These are phyloP conservation scores for Neonectria neomacrospora DNA, from an alignment of 2,329 filamentous ascomycete species.

Conservation along the genomic window DNA sequence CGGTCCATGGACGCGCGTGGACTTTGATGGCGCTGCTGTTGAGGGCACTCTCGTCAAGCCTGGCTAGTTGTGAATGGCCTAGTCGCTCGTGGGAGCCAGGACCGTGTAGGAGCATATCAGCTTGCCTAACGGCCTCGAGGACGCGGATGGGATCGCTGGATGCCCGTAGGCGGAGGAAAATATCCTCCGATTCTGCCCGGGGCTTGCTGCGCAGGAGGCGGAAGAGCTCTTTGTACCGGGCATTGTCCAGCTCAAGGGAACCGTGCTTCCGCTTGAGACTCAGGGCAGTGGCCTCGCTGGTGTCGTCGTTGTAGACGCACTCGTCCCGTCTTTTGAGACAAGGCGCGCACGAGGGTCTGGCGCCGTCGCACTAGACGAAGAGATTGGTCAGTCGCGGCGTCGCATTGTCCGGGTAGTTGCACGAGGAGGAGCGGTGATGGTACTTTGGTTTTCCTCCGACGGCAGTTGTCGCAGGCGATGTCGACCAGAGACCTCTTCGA, in stretches of 20 bases:
- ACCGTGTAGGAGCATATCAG: neutral
- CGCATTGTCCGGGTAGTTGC: neutral
- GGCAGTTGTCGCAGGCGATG: conserved; percentile 1
- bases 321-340: conserved; percentile 1
- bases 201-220: neutral
- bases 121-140: neutral
- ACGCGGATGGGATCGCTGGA: neutral
- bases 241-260: neutral
- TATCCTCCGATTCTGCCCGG: neutral
- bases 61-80: neutral
- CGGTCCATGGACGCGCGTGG: conserved; percentile 5
- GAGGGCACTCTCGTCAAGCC: neutral
- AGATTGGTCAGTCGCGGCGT: neutral
- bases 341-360: neutral
- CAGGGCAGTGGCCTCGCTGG: neutral
- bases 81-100: neutral
- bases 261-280: neutral
- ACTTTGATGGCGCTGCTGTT: conserved; percentile 1
- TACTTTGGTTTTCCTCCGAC: conserved; percentile 5
- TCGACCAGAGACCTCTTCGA: neutral
- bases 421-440: neutral
- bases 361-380: neutral
- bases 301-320: conserved; percentile 1
- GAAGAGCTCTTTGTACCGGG: neutral
- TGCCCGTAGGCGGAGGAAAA: neutral